Base-by-base conservation (phyloP, 2,329 filamentous ascomycete genomes). In the Drechslera avenae region DNA sequence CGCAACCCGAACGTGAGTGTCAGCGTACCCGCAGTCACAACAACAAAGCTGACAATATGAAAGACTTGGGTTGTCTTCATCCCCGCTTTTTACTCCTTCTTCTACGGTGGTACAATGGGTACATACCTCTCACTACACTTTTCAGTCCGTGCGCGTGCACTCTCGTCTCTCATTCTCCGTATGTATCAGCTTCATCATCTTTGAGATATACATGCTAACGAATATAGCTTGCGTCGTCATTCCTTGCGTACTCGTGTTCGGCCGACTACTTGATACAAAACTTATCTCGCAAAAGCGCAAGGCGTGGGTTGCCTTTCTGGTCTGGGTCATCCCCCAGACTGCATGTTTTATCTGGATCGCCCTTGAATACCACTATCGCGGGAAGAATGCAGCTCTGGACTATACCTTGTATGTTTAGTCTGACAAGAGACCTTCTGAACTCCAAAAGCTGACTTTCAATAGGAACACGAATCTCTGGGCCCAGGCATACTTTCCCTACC, bases 121-220 rank as follows among this genome's bases (percentile, higher is more conserved):
- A 54, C 52, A 19, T 54, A 52, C 17, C 48, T 54, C 10, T 54
- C 52, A 19, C 37, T 54, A 18, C 52, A 54, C 43, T 54, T 54
- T 16, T 54, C 52, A 12, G 52, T 54, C 12, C 48, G 52, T 18
- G 52, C 52, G 8, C 52, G 52, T 23, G 52, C 52, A 9, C 43
- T 54, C 1, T 54, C 52, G 4, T 54, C 52, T 19, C 33, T 54
- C 12, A 17, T 54, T 9, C 34, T 52, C 26, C 52, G 52, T 54
- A 44, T 26, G 52, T 45, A 48, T 13, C 26, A 1, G 1, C n/a
- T 12, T 6, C 10, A 3, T 14, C 2, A 9, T 8, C 4, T 17
- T 6, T 14, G 16, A 2, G 10, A 21, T 23, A 8, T 7, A 18
- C 5, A 17, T 40, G 28, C 31, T 53, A 12, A 53, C 21, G 3